phyloP scores from a whole-genome alignment of 192 early-diverging fungal species.

The Funneliformis mosseae region DNA sequence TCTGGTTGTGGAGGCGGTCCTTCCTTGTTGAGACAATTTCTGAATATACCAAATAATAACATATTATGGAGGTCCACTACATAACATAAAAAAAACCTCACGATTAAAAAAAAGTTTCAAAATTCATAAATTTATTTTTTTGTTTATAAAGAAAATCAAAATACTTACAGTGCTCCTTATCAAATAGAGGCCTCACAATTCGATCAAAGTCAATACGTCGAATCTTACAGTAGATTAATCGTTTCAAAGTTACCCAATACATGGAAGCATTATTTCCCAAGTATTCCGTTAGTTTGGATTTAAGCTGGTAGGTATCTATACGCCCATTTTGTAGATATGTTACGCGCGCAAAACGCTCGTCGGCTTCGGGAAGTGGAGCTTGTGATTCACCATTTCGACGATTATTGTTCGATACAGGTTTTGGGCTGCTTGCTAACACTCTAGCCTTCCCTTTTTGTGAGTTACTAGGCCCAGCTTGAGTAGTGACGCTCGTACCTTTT shows the following conservation, averaged over 20 bases:
- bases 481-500: background rate
- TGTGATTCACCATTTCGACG: conserved; percentile 6
- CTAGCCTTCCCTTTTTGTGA: conserved; percentile 5
- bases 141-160: background rate
- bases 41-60: conserved; percentile 11
- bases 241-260: conserved; percentile 12
- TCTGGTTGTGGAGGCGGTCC: background rate
- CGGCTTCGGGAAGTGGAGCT: background rate
- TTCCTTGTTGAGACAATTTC: conserved; percentile 2
- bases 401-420: background rate
- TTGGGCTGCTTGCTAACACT: background rate
- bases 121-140: background rate
- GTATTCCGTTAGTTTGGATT: background rate
- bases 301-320: background rate
- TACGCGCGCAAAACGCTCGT: background rate
- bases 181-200: background rate
- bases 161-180: conserved; percentile 8
- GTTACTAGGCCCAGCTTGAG: conserved; percentile 1
- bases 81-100: too few species aligned
- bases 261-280: background rate
- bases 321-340: background rate
- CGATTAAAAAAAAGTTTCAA: too few species aligned
- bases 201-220: conserved; percentile 4
- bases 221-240: conserved; percentile 6
- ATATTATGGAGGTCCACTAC: conserved; percentile 26